Evolutionary conservation across 176 grass and related monocot genomes (phyloP), one percentile per base, ranked within the genome.

Genomic region (Juncus effusus): DNA sequence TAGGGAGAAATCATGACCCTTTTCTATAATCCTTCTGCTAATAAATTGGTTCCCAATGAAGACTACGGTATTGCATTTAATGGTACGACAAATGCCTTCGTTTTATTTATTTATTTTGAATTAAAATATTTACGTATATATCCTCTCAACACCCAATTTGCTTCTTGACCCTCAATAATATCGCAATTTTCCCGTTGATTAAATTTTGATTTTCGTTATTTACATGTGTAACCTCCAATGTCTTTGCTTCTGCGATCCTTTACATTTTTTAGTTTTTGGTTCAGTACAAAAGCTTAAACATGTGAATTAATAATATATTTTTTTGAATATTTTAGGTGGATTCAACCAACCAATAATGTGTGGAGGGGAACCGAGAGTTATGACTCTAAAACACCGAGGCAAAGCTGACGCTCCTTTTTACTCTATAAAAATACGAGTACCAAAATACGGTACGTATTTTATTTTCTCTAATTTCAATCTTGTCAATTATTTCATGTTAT

Each of bases 331-430:
- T 77, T 10, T 69, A 90, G 87, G 93, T 36, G 88, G 93, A 6
- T 96, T 96, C 81, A 96, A 96, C 80, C 93, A 96, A 75, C 93
- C 93, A 11, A 96, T 96, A 68, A 96, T 92, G 93, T 96, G 93
- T 36, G 85, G 93, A 39, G 80, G 85, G 40, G 85, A 89, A 71
- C 88, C 93, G 15, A 91, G 93, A 84, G 74, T 86, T 59, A 96
- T 96, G 93, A 84, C 87, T 44, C 77, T 73, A 73, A 90, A 91
- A 77, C 76, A 51, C 38, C 56, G 93, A 76, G 87, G 88, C 14
- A 84, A 73, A 45, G 93, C 85, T 65, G 80, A 84, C 70, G 84
- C 85, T 13, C 88, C 93, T 12, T 86, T 92, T 28, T 92, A 85
- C 74, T 83, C 80, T 66, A 97, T 97, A 74, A 92, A 84, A 71